Percentiles rank a stretch among this genome's conserved stretches.
Evolutionary conservation across 2,329 filamentous ascomycete species (phyloP).

Genomic region (Fonsecaea nubica): DNA sequence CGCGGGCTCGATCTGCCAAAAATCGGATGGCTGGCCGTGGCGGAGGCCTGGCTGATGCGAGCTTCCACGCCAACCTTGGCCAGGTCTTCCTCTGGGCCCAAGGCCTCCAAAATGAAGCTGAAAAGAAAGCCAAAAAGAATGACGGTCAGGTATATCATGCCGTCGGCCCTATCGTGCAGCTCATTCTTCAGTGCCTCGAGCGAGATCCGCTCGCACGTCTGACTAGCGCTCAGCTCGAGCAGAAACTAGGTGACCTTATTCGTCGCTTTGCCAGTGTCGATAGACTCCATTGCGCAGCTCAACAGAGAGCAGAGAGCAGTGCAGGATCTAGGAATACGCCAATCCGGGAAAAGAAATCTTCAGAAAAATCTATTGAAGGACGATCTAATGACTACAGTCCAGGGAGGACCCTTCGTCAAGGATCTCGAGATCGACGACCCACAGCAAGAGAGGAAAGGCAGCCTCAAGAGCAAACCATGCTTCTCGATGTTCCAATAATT

Average conservation of each 20-base stretch:
- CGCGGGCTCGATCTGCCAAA: conserved; percentile 61
- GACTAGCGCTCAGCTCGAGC: conserved; percentile 44
- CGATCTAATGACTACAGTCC: conserved; percentile 7
- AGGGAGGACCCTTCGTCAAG: conserved; percentile 11
- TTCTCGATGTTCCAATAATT: conserved; percentile 15
- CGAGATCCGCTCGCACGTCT: conserved; percentile 45
- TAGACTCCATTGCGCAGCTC: conserved; percentile 33
- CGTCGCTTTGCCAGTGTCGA: conserved; percentile 48
- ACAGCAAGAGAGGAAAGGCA: conserved; percentile 14
- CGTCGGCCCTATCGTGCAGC: conserved; percentile 48
- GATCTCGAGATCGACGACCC: conserved; percentile 4
- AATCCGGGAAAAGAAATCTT: conserved; percentile 10
- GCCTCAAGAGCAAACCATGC: conserved; percentile 15
- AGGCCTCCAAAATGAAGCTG: conserved; percentile 56
- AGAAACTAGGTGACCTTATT: conserved; percentile 40
- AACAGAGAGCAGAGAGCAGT: conserved; percentile 11
- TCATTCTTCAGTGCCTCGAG: conserved; percentile 49
- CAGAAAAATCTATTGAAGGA: neutral
- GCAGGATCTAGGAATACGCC: conserved; percentile 6
- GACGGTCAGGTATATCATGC: conserved; percentile 45
- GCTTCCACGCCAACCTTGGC: conserved; percentile 63
- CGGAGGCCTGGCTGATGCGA: conserved; percentile 61
- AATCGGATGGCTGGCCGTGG: conserved; percentile 57
- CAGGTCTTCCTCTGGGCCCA: conserved; percentile 65
- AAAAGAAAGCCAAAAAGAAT: conserved; percentile 49